Percentiles rank a stretch among this genome's conserved stretches.
phyloP scores from a whole-genome alignment of 139 green algal species.

The Helicosporidium sp. region DNA sequence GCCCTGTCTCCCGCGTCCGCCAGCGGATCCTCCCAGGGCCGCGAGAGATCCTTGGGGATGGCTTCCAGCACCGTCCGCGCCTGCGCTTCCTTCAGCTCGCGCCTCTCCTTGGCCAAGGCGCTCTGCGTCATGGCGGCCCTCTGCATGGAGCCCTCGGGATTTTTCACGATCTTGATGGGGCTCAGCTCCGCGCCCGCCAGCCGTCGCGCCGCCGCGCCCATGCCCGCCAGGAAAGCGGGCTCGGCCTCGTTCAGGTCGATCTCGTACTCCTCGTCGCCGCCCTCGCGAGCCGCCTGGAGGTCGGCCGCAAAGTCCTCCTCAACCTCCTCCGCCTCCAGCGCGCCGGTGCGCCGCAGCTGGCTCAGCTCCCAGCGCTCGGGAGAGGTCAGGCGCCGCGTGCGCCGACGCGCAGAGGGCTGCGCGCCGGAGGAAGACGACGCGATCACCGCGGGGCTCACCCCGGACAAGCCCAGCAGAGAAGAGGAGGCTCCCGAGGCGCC shows the following conservation, averaged over 20 bases:
- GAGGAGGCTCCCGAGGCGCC: conserved; percentile 1
- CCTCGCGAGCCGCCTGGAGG: background rate
- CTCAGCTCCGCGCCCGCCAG: conserved; percentile 37
- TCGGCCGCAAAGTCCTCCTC: background rate
- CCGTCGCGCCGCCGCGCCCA: conserved; percentile 24
- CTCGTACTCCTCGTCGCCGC: conserved; percentile 82
- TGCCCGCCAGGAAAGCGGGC: conserved; percentile 72
- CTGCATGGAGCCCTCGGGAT: conserved; percentile 90
- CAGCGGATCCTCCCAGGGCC: conserved; percentile 92
- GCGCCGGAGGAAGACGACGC: background rate
- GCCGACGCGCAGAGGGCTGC: conserved; percentile 1
- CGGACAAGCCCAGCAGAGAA: conserved; percentile 53
- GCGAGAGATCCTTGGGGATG: conserved; percentile 77
- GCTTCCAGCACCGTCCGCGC: conserved; percentile 75
- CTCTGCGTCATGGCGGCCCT: conserved; percentile 85
- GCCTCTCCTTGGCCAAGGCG: conserved; percentile 84
- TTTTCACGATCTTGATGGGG: conserved; percentile 97
- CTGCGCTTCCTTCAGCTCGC: conserved; percentile 90
- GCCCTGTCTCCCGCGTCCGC: conserved; percentile 53
- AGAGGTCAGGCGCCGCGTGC: conserved; percentile 22
- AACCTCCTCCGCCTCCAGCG: conserved; percentile 42
- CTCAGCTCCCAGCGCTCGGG: conserved; percentile 38
- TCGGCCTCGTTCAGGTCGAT: conserved; percentile 95
- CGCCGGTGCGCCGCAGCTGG: conserved; percentile 42
- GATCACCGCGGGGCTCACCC: conserved; percentile 38